Percentiles rank a stretch among this genome's conserved stretches.
phyloP scores from a whole-genome alignment of 768 basidiomycete species.

The Dioszegia hungarica region DNA sequence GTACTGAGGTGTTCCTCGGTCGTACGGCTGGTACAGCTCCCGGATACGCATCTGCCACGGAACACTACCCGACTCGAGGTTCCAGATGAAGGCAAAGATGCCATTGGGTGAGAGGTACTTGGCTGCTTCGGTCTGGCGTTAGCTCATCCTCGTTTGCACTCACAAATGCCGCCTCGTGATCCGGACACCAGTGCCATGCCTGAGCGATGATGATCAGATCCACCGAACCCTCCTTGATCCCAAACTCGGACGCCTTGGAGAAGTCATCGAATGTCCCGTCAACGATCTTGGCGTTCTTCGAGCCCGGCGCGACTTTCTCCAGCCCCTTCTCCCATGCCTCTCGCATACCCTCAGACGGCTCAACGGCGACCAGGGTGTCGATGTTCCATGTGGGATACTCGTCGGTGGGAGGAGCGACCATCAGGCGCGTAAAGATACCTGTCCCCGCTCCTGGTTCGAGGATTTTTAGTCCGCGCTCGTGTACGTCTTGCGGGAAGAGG shows the following conservation, averaged over 20 bases:
- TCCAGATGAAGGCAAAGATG: constrained; percentile 74
- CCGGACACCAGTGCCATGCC: constrained; percentile 87
- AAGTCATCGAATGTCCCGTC: constrained; percentile 46
- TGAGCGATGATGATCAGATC: constrained; percentile 49
- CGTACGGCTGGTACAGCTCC: constrained; percentile 63
- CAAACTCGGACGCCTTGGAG: constrained; percentile 4
- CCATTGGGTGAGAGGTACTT: constrained; percentile 76
- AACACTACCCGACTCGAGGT: constrained; percentile 61
- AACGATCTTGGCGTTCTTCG: constrained; percentile 19
- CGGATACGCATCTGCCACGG: constrained; percentile 72
- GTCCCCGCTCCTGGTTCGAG: constrained; percentile 75
- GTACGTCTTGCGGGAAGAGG: constrained; percentile 34
- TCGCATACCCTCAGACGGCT: constrained; percentile 83
- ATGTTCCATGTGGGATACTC: constrained; percentile 46
- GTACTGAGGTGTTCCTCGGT: constrained; percentile 75
- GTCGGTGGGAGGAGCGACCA: constrained; percentile 53
- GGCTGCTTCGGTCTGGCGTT: constrained; percentile 61
- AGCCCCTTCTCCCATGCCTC: constrained; percentile 58
- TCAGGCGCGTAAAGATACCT: constrained; percentile 79
- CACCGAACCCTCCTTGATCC: constrained; percentile 19
- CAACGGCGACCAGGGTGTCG: constrained; percentile 61
- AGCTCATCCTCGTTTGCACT: constrained; percentile 9
- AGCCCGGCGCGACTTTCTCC: neutral
- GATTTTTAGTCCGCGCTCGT: constrained; percentile 18
- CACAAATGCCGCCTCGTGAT: constrained; percentile 64